Evolutionary conservation across 169 alveolate species (phyloP), one percentile per base, ranked within the genome.

Genomic region (Cryptosporidium xiaoi): DNA sequence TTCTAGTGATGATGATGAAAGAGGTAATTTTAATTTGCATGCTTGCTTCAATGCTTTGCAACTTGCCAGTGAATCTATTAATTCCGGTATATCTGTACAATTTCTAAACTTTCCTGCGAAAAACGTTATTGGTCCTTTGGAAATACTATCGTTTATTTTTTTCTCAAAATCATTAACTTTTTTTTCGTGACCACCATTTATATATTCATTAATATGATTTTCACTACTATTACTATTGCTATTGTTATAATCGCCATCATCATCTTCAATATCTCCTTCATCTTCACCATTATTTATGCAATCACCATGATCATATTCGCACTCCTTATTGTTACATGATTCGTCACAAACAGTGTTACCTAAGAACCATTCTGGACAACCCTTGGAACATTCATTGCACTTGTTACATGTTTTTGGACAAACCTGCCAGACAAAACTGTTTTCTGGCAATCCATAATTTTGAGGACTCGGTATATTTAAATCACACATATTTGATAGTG

Each of bases 271-370:
- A 6, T 13, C 82, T 67, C 64, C 48, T 36, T 51, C 65, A 6
- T 24, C 51, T 33, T 83, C 66, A 6, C 53, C 62, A 53, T 84
- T 65, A 44, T 83, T 90, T 10, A 77, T 83, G 64, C 94, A 91
- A 68, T 91, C 94, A 1, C 94, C 94, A 36, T 71, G 55, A 69
- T 91, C 94, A 66, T 51, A 82, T n/a, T 68, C 84, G 53, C 94
- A 91, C 13, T 90, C 93, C 62, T 53, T 77, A 55, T 82, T 82
- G 82, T 91, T 90, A 65, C 94, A 91, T 24, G 92, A 91, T 29
- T 83, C 82, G 36, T 89, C 93, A 71, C 94, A 91, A 65, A 85
- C 92, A 6, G 92, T 67, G 68, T 91, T 90, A 6, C 93, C 94
- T 18, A 66, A 71, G 64, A 90, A 91, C 66, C 94, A 82, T 20